These are phyloP conservation scores for Graphiopsis chlorocephala DNA, from an alignment of 2,329 filamentous ascomycete genomes.

Conservation along the genomic window DNA sequence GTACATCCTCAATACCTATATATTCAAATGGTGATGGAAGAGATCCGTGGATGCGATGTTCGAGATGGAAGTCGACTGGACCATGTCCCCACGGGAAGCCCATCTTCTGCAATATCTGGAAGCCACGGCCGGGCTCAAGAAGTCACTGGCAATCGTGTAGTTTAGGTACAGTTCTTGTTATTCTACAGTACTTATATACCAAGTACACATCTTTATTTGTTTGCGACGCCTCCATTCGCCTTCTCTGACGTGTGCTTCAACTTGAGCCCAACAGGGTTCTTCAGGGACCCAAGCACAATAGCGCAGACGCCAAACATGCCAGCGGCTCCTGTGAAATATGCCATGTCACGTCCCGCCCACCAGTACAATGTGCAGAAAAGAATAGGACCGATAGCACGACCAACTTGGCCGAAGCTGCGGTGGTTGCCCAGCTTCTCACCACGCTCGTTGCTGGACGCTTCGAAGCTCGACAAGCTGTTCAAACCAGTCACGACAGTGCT, in stretches of 20 bases:
- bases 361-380: conserved; percentile 95
- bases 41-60: background rate
- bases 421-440: conserved; percentile 84
- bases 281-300: conserved; percentile 69
- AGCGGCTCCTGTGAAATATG: conserved; percentile 75
- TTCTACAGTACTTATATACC: background rate
- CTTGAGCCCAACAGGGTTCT: conserved; percentile 52
- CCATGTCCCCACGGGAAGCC: background rate
- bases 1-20: no score
- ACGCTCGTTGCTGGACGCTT: conserved; percentile 74
- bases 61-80: background rate
- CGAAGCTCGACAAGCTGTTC: conserved; percentile 88
- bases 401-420: conserved; percentile 78
- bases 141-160: background rate
- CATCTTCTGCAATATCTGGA: background rate
- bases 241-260: conserved; percentile 9
- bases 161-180: background rate
- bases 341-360: conserved; percentile 89
- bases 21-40: background rate
- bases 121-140: background rate
- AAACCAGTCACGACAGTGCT: conserved; percentile 93
- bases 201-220: background rate
- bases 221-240: background rate
- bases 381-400: conserved; percentile 80
- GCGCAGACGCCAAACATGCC: conserved; percentile 74